Base-by-base conservation (phyloP, 352 stramenopile genomes). In the Thalassiosira hispida region DNA sequence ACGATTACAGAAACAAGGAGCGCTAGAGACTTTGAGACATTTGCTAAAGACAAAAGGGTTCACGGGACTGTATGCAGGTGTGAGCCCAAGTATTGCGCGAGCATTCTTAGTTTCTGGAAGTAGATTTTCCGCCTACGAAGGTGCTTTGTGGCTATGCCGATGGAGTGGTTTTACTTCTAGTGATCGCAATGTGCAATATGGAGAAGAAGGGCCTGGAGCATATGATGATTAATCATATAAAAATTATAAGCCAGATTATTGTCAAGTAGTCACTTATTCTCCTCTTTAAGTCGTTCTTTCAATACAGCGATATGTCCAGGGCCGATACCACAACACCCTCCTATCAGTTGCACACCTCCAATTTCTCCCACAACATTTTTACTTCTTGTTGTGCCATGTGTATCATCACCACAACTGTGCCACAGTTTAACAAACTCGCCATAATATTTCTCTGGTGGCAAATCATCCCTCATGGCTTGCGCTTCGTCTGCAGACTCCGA, bases 321-420 rank as follows among this genome's bases (percentile, higher is more conserved):
- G 5, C 91, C 94, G 70, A 97, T 96, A 49, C 94, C 95, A 81
- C 94, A 98, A 83, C 95, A 98, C n/a, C 94, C 95, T 29, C 94
- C 95, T 29, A 97, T 88, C 57, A 97, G 63, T 73, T 89, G 86
- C 38, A 64, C 73, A 40, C 18, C 96, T 75, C 93, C 93, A 96
- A 55, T 86, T 67, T 35, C 56, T 12, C 40, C 16, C 16, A 49
- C 40, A 49, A 49, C 4, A 49, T 38, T 23, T 60, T 35, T 35
- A 60, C 31, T 25, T 11, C 25, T 27, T 31, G 7, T 11, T 38
- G 0, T n/a, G 18, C 22, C 3, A 29, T 51, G 22, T 31, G 23
- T 12, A 46, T 31, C 18, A 53, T 59, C n/a, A 63, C 55, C 27
- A 0, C 35, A 40, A 51, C 42, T 47, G 18, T 52, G 42, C 75